These are phyloP conservation scores for Rhodofomes roseus DNA, from an alignment of 1,284 basidiomycete genomes.

Conservation along the genomic window DNA sequence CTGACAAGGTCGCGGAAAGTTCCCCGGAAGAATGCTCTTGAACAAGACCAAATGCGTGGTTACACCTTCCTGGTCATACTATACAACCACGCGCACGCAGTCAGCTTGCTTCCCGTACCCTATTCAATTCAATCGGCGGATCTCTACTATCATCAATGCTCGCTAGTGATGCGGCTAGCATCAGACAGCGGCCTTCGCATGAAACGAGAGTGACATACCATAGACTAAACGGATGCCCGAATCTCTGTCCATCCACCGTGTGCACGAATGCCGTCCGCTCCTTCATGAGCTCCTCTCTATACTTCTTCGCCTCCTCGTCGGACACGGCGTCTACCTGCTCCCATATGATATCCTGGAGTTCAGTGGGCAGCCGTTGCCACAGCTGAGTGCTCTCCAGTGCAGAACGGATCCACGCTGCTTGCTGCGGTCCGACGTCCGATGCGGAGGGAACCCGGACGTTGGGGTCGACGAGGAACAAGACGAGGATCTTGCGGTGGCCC, in stretches of 20 bases:
- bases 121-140: no score
- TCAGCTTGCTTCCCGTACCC: no score
- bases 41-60: no score
- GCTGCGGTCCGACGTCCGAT: slow-evolving; percentile 17
- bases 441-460: slow-evolving; percentile 12
- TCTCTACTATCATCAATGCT: no score
- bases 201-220: neutral
- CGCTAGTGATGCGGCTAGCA: no score
- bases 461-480: slow-evolving; percentile 32
- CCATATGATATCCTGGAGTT: neutral
- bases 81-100: no score
- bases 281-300: neutral
- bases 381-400: neutral
- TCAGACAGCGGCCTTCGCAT: no score
- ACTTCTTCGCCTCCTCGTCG: neutral
- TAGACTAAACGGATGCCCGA: neutral
- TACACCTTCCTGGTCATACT: no score
- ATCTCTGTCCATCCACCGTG: neutral
- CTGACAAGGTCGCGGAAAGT: no score
- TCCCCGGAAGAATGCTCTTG: no score
- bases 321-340: neutral
- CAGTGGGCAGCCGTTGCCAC: neutral
- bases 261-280: neutral
- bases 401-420: slow-evolving; percentile 9
- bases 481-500: slow-evolving; percentile 30